Base-by-base conservation (phyloP, 805 yeast genomes). In the Jamesozyma spencerorum region DNA sequence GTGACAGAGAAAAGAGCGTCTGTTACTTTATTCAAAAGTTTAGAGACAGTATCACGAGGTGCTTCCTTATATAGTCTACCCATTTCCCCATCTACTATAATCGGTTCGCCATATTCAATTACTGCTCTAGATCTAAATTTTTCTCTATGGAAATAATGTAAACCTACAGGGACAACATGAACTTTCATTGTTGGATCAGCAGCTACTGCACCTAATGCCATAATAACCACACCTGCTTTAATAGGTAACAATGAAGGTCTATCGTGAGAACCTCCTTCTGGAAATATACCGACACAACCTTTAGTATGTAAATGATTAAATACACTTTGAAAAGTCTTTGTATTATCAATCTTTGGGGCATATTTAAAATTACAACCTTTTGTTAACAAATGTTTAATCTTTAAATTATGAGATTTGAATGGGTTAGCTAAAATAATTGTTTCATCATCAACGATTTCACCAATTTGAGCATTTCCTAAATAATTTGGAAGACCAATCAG, bases 221-320 rank as follows among this genome's bases (percentile, higher is more conserved):
- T 90, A 41, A 90, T 82, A 2, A 96, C 96, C 7, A 92, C 97
- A 47, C 98, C 98, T 1, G 97, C 96, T 58, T 92, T 90, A 50
- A 90, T 68, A 0, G 98, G 98, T 38, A 90, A 70, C 50, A 90
- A 64, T 47, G 86, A 94, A 0, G 97, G 79, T 49, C 98, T 72
- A 60, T 90, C 98, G 55, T 90, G 98, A 11, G 96, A 86, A 1
- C 98, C 98, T 44, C 98, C 98, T 67, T 92, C 98, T 7, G 98
- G 97, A 66, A 87, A 92, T 34, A 92, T 84, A 3, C 95, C 96
- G 7, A 90, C 69, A 49, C 94, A 84, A 36, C 85, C 80, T 31
- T 85, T 85, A 18, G 76, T 68, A 32, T 85, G 76, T 46, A 90
- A 70, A 55, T 85, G 94, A 38, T 79, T 73, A 56, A 88, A 90